Conservation (phyloP, 495 filamentous ascomycete species). For the Alectoria sarmentosa region DNA sequence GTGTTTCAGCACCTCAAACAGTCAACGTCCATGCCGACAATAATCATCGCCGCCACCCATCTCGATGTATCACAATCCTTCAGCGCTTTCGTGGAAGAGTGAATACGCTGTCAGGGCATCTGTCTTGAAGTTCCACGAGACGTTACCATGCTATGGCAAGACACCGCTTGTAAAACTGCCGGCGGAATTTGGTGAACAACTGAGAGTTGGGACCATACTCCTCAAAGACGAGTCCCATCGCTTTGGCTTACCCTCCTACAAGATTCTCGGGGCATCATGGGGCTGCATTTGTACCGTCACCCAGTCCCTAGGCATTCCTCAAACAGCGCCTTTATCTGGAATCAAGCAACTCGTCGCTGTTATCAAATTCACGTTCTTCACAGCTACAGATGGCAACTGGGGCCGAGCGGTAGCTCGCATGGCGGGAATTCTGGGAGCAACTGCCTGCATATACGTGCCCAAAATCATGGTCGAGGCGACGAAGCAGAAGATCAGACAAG, state of each 20-base stretch:
- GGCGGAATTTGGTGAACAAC: conserved; percentile 41
- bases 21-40: too few species aligned
- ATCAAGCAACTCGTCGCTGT: conserved; percentile 34
- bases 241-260: conserved; percentile 64
- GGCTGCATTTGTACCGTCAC: conserved; percentile 51
- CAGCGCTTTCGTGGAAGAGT: conserved; percentile 10
- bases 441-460: conserved; percentile 51
- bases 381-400: conserved; percentile 67
- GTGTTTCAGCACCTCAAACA: too few species aligned
- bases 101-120: background rate
- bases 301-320: conserved; percentile 34
- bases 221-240: conserved; percentile 54
- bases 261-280: conserved; percentile 74
- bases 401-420: conserved; percentile 62
- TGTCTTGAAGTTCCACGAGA: conserved; percentile 40
- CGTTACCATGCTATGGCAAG: conserved; percentile 42
- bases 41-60: background rate
- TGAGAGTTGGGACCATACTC: conserved; percentile 46
- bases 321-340: conserved; percentile 33
- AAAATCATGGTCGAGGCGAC: conserved; percentile 44
- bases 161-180: conserved; percentile 48
- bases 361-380: conserved; percentile 34
- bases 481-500: conserved; percentile 44
- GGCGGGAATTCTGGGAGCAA: conserved; percentile 47
- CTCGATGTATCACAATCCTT: conserved; percentile 18